Conservation (phyloP, 768 basidiomycete genomes). For the Pholiota conissans region DNA sequence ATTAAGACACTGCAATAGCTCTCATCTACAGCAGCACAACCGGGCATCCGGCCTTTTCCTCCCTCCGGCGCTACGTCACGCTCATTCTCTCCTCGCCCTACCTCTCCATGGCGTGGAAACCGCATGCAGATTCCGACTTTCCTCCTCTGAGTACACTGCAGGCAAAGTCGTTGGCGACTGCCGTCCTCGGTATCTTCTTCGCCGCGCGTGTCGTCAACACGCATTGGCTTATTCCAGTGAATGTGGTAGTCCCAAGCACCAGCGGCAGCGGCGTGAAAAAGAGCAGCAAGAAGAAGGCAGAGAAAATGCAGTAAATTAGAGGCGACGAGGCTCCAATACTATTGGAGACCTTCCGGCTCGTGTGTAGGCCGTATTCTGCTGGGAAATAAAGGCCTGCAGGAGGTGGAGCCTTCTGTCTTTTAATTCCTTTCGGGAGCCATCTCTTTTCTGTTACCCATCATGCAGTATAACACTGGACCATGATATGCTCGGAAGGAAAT, state of each 20-base stretch:
- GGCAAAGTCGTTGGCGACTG: slow-evolving; percentile 33
- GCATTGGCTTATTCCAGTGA: slow-evolving; percentile 24
- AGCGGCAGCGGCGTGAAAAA: not conserved
- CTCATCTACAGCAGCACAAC: slow-evolving; percentile 31
- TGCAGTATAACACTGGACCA: no score
- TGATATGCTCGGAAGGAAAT: no score
- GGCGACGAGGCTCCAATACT: no score
- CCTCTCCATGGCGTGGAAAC: slow-evolving; percentile 18
- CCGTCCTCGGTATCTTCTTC: slow-evolving; percentile 32
- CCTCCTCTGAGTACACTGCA: slow-evolving; percentile 24
- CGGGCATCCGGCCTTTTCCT: slow-evolving; percentile 29
- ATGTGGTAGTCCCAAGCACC: not conserved
- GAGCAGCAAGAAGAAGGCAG: not conserved
- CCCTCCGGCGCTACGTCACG: slow-evolving; percentile 20
- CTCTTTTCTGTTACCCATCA: no score
- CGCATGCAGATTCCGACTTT: slow-evolving; percentile 20
- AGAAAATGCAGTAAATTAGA: no score
- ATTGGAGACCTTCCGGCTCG: no score
- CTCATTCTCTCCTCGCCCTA: slow-evolving; percentile 19
- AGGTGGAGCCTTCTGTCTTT: no score
- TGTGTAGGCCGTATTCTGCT: no score
- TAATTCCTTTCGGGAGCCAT: no score
- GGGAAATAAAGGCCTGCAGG: no score
- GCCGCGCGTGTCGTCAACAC: slow-evolving; percentile 31
- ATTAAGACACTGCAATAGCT: slow-evolving; percentile 18